phyloP scores from a whole-genome alignment of 2,329 filamentous ascomycete genomes.

The Alternaria gansuensis region DNA sequence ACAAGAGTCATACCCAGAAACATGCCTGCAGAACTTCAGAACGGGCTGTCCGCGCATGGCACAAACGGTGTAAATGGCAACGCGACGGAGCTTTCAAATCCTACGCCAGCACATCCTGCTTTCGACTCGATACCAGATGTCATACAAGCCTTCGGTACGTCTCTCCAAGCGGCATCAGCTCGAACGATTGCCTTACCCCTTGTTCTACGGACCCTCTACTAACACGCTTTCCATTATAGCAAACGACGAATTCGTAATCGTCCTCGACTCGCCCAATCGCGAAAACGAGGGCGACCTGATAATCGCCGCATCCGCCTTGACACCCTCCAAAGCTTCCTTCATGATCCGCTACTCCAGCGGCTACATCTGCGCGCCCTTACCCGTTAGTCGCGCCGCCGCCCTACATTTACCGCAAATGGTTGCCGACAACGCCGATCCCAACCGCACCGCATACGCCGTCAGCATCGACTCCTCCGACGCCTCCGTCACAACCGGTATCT shows the following conservation, averaged over 20 bases:
- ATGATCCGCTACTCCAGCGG: slow-evolving; percentile 90
- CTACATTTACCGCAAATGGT: slow-evolving; percentile 94
- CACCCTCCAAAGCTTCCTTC: slow-evolving; percentile 92
- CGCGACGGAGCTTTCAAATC: slow-evolving; percentile 29
- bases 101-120: slow-evolving; percentile 48
- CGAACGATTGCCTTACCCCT: neutral
- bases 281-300: slow-evolving; percentile 99
- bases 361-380: slow-evolving; percentile 87
- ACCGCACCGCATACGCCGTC: slow-evolving; percentile 91
- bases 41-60: slow-evolving; percentile 28
- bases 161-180: neutral
- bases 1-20: slow-evolving; percentile 11
- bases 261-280: slow-evolving; percentile 88
- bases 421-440: slow-evolving; percentile 75
- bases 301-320: slow-evolving; percentile 85
- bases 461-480: slow-evolving; percentile 81
- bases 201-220: slow-evolving; percentile 1
- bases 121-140: slow-evolving; percentile 60
- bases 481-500: slow-evolving; percentile 81
- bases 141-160: slow-evolving; percentile 56
- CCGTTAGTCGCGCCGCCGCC: slow-evolving; percentile 70
- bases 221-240: slow-evolving; percentile 36
- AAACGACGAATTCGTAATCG: slow-evolving; percentile 87
- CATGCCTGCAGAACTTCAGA: slow-evolving; percentile 37
- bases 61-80: slow-evolving; percentile 33